Evolutionary conservation across 768 basidiomycete species (phyloP).

Genomic region (Leccinum uliginosum): DNA sequence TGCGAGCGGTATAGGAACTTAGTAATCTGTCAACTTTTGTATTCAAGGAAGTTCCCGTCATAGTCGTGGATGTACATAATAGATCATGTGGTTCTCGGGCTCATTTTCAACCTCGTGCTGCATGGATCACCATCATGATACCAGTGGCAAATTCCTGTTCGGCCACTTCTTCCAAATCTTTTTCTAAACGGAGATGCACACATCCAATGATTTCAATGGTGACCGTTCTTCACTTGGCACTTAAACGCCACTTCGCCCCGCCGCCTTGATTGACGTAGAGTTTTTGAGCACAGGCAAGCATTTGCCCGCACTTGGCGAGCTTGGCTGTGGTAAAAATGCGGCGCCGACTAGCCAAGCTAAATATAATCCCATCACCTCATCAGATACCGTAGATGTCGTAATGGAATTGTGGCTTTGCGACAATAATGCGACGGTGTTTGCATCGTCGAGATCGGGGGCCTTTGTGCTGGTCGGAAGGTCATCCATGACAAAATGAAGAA

Average conservation of each 20-base stretch:
- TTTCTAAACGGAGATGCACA: not conserved
- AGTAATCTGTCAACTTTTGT: not conserved
- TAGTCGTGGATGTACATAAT: not conserved
- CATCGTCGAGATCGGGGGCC: constrained; percentile 84
- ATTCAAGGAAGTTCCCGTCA: not conserved
- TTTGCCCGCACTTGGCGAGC: constrained; percentile 35
- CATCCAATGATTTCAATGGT: not conserved
- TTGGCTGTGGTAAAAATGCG: constrained; percentile 68
- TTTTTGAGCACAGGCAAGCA: constrained; percentile 44
- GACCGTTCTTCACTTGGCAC: not conserved
- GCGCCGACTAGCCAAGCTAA: constrained; percentile 88
- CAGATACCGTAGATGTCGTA: constrained; percentile 59
- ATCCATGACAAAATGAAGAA: constrained; percentile 95
- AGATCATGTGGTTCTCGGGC: not conserved
- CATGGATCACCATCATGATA: not conserved
- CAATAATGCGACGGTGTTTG: constrained; percentile 65
- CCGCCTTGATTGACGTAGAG: constrained; percentile 48
- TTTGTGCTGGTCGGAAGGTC: constrained; percentile 97
- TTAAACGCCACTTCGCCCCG: constrained; percentile 53
- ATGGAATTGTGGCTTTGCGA: constrained; percentile 39
- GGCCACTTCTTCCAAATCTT: not conserved
- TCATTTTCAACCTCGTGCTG: not conserved
- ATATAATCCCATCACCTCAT: constrained; percentile 78
- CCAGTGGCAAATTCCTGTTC: not conserved
- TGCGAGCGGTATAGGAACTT: not conserved